Evolutionary conservation across 352 stramenopile genomes (phyloP).

Genomic region (Phytophthora pisi): DNA sequence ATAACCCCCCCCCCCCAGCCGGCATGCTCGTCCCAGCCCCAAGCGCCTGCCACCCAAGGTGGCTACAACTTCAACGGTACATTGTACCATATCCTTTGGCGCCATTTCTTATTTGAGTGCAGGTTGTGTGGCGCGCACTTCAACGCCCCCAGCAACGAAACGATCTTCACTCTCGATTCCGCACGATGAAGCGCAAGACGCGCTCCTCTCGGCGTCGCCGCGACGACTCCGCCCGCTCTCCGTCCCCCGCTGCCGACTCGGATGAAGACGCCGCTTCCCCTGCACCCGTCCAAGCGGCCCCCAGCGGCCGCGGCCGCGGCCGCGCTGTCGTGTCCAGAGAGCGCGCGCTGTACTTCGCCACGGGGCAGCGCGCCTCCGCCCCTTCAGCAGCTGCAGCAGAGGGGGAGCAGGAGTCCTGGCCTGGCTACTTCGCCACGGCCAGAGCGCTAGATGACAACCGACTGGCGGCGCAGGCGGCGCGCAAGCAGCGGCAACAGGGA

Average conservation of each 20-base stretch:
- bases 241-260: no score
- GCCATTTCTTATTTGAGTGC: constrained; percentile 12
- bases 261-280: no score
- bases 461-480: constrained; percentile 36
- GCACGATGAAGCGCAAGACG: constrained; percentile 5
- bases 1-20: no score
- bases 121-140: constrained; percentile 21
- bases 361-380: no score
- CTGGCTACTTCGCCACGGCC: constrained; percentile 79
- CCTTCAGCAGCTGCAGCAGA: constrained; percentile 8
- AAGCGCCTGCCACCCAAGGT: not conserved
- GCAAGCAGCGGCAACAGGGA: constrained; percentile 48
- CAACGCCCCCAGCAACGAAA: constrained; percentile 3
- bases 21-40: not conserved
- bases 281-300: no score
- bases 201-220: not conserved
- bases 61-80: not conserved
- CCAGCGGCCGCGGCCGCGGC: no score
- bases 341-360: no score
- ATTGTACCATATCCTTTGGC: constrained; percentile 6
- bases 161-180: constrained; percentile 27
- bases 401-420: constrained; percentile 55
- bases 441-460: constrained; percentile 67
- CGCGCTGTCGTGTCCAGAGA: no score
- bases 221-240: no score